phyloP scores from a whole-genome alignment of 257 asterid species.

The Leptodermis oblonga region DNA sequence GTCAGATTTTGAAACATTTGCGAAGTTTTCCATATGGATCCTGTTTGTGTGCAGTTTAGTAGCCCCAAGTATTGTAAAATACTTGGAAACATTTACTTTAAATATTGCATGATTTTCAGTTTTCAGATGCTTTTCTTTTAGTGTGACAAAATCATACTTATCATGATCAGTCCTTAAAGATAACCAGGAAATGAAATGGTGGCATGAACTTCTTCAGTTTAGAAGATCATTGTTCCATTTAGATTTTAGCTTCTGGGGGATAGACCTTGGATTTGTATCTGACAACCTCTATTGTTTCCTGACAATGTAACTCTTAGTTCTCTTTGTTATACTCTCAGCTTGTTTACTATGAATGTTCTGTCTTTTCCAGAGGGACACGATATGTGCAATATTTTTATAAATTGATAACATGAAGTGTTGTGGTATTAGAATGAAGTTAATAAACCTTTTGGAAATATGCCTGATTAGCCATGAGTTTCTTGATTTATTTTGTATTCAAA shows the following conservation, averaged over 20 bases:
- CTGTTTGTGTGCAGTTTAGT: background rate
- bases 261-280: background rate
- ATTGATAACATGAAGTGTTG: background rate
- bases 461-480: background rate
- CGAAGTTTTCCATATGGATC: background rate
- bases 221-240: background rate
- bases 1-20: constrained; percentile 12
- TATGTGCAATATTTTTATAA: background rate
- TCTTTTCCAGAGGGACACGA: background rate
- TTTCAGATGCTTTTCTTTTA: background rate
- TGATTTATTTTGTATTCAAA: background rate
- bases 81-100: background rate
- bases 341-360: background rate
- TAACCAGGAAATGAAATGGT: background rate
- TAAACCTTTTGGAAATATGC: background rate
- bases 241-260: background rate
- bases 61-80: background rate
- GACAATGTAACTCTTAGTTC: background rate
- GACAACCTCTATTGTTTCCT: background rate
- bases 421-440: background rate
- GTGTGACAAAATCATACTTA: background rate
- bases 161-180: background rate
- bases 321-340: background rate
- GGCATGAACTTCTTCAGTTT: background rate
- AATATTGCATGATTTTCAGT: background rate